These are phyloP conservation scores for Yamadazyma pseudoaaseri DNA, from an alignment of 1,139 yeast genomes.

Conservation along the genomic window DNA sequence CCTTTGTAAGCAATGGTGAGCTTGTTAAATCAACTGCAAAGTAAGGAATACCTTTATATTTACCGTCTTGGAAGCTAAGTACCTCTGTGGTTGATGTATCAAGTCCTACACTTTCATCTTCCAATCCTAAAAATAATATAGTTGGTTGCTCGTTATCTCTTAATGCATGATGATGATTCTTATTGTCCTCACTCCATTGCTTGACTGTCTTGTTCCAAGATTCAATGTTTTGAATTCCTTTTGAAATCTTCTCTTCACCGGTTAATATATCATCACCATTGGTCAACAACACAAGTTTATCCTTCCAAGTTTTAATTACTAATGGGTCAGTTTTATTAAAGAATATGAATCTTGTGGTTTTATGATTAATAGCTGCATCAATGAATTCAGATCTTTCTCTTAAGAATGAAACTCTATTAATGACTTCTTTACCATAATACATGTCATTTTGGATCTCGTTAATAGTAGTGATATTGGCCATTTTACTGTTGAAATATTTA, in stretches of 20 bases:
- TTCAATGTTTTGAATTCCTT: constrained; percentile 18
- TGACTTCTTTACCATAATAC: constrained; percentile 53
- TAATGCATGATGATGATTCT: constrained; percentile 29
- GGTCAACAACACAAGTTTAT: constrained; percentile 33
- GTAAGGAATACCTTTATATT: constrained; percentile 70
- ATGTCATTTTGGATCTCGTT: constrained; percentile 30
- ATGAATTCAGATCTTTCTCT: constrained; percentile 67
- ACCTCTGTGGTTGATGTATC: constrained; percentile 22
- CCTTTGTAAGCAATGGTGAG: constrained; percentile 22
- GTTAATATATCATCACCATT: constrained; percentile 32
- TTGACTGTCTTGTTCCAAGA: constrained; percentile 24
- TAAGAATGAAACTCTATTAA: constrained; percentile 79
- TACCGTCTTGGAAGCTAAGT: constrained; percentile 39
- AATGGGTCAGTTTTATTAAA: constrained; percentile 38
- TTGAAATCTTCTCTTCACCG: constrained; percentile 13
- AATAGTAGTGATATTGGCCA: constrained; percentile 17
- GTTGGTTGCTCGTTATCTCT: constrained; percentile 39
- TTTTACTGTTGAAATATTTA: constrained; percentile 13
- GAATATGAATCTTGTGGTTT: constrained; percentile 58
- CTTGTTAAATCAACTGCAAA: constrained; percentile 70
- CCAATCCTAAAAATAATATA: constrained; percentile 66
- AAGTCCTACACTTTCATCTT: constrained; percentile 50
- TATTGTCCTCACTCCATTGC: constrained; percentile 33
- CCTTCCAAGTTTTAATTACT: constrained; percentile 27
- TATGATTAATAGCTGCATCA: constrained; percentile 47